A percentile compares a stretch with the other conserved stretches of the same genome.
These are phyloP conservation scores for Penicillium ochrochloron DNA, from an alignment of 495 filamentous ascomycete species.

Conservation along the genomic window DNA sequence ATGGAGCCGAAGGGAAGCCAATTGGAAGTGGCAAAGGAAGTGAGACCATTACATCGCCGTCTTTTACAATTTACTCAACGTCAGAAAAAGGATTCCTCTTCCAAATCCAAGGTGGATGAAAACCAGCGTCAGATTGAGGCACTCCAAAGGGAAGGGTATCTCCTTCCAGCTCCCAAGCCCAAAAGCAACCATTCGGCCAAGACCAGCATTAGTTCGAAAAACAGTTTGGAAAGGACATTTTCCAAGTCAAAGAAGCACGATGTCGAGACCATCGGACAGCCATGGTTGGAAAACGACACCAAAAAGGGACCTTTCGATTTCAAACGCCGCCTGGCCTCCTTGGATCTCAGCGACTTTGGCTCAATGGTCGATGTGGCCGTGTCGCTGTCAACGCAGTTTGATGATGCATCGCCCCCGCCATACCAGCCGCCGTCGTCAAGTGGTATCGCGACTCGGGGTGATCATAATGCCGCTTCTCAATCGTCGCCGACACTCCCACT, in stretches of 20 bases:
- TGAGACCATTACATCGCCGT: slow-evolving; percentile 48
- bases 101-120: slow-evolving; percentile 36
- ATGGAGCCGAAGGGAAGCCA: slow-evolving; percentile 14
- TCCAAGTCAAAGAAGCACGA: slow-evolving; percentile 43
- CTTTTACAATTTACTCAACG: slow-evolving; percentile 46
- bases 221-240: slow-evolving; percentile 26
- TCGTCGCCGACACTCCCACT: slow-evolving; percentile 14
- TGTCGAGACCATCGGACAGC: slow-evolving; percentile 47
- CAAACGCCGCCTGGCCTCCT: slow-evolving; percentile 35
- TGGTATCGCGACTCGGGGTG: slow-evolving; percentile 6
- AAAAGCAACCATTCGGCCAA: slow-evolving; percentile 21
- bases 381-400: slow-evolving; percentile 31
- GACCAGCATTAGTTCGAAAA: slow-evolving; percentile 19
- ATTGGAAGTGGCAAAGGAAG: slow-evolving; percentile 13
- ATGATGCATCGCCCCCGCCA: slow-evolving; percentile 37
- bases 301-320: slow-evolving; percentile 21
- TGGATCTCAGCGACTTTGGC: slow-evolving; percentile 42
- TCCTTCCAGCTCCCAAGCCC: slow-evolving; percentile 21
- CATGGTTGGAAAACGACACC: slow-evolving; percentile 43
- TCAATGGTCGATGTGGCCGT: slow-evolving; percentile 46
- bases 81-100: slow-evolving; percentile 37
- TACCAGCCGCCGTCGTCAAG: slow-evolving; percentile 31
- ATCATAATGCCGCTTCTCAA: slow-evolving; percentile 12
- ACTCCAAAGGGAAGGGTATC: slow-evolving; percentile 45
- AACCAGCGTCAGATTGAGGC: slow-evolving; percentile 40